Evolutionary conservation across 1,139 yeast genomes (phyloP).

Genomic region (Candida smagusa): DNA sequence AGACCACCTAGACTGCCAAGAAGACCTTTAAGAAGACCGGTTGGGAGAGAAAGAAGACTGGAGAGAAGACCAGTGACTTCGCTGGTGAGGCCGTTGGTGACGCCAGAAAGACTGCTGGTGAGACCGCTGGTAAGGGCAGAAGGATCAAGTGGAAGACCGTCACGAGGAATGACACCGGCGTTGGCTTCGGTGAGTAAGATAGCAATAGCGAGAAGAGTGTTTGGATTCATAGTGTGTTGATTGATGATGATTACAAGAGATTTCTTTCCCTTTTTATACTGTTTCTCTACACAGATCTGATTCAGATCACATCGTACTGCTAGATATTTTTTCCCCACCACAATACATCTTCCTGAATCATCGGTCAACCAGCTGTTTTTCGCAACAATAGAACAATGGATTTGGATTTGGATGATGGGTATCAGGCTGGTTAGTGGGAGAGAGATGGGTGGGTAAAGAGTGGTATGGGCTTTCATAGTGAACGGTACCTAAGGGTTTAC

Average conservation of each 20-base stretch:
- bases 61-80: not conserved
- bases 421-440: no score
- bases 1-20: slow-evolving; percentile 1
- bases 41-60: not conserved
- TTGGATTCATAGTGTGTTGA: not conserved
- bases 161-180: not conserved
- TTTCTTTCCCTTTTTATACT: no score
- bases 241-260: not conserved
- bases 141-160: slow-evolving; percentile 1
- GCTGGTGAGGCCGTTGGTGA: not conserved
- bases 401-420: no score
- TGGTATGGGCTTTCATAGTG: no score
- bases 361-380: no score
- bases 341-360: no score
- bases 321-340: no score
- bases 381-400: no score
- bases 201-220: not conserved
- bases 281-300: no score
- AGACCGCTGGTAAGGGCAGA: not conserved
- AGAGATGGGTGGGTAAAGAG: no score
- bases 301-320: no score
- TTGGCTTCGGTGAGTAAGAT: not conserved
- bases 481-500: no score
- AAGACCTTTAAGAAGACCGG: not conserved
- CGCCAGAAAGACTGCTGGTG: not conserved